Evolutionary conservation across 2,329 filamentous ascomycete species (phyloP), one percentile per base, ranked within the genome.

Genomic region (Ceratocystiopsis minuta): DNA sequence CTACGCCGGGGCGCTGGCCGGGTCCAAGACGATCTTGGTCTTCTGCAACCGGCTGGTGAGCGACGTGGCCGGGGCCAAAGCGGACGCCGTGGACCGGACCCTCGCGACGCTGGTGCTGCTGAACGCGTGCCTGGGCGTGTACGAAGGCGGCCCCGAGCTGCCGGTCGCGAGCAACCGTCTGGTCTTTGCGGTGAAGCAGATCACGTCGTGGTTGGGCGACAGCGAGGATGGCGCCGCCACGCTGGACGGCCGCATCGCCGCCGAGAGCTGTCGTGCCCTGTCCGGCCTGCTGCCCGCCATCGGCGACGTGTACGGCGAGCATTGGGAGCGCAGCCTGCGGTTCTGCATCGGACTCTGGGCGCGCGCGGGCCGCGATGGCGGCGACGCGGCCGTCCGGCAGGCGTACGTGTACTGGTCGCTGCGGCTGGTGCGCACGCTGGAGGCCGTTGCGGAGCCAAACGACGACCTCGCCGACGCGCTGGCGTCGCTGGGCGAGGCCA

Each of bases 381-480:
- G 36, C 5, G 20, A 63, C 4, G 64, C 61, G 1, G 55, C 55
- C n/a, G 56, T 58, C 2, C 64, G 74, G 15, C 56, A 64, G 13
- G 63, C 82, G 0, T 69, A 78, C 20, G 62, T 86, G 0, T 70
- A 87, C 53, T 69, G 80, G 6, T 83, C 83, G 0, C 63, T 95
- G 20, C 80, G 78, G 53, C 63, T 96, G 0, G 74, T 79, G 45
- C 66, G 66, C 15, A 64, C 65, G 0, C 55, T 96, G 2, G 70
- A 75, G 47, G 64, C 63, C 3, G 58, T 88, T 0, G 66, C 75
- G 16, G 80, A 87, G 16, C 68, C 78, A 2, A 95, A 94, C 48
- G 88, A 96, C 48, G 88, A 96, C 55, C 67, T 95, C 1, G 61
- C 75, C 14, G 87, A 95, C 52, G 75, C 75, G 0, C 70, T 88